These are phyloP conservation scores for Tetrapisispora fleetii DNA, from an alignment of 805 yeast species.

Conservation along the genomic window DNA sequence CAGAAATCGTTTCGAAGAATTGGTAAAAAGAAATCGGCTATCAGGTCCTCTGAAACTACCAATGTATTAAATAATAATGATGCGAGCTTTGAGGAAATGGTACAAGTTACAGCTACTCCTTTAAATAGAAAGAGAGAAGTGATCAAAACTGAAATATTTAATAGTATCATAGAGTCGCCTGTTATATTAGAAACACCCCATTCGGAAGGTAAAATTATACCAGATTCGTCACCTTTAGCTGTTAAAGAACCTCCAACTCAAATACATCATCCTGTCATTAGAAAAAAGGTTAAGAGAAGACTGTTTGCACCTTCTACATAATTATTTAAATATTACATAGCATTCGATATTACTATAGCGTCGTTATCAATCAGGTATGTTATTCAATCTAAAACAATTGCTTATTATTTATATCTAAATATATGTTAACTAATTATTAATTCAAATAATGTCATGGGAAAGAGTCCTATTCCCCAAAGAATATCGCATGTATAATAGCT, in stretches of 20 bases:
- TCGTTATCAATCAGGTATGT: too few species aligned
- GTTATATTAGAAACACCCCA: neutral
- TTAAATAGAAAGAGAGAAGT: constrained; percentile 12
- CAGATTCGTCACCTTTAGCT: neutral
- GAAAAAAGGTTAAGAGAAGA: constrained; percentile 28
- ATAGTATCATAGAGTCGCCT: constrained; percentile 24
- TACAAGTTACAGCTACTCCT: constrained; percentile 28
- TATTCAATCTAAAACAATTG: too few species aligned
- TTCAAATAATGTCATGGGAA: neutral
- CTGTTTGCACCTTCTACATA: constrained; percentile 28
- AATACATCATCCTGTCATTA: neutral
- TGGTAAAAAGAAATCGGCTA: constrained; percentile 13
- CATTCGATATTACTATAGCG: neutral
- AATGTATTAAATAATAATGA: neutral
- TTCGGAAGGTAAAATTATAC: neutral
- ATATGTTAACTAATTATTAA: too few species aligned
- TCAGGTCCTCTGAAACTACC: neutral
- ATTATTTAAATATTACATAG: neutral
- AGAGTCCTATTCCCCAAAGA: constrained; percentile 49
- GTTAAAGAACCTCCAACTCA: neutral
- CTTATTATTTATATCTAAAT: too few species aligned
- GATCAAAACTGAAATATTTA: constrained; percentile 9
- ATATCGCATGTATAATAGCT: constrained; percentile 51
- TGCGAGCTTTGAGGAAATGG: neutral
- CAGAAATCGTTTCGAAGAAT: constrained; percentile 22